These are phyloP conservation scores for Clavispora asparagi DNA, from an alignment of 805 yeast species.

Conservation along the genomic window DNA sequence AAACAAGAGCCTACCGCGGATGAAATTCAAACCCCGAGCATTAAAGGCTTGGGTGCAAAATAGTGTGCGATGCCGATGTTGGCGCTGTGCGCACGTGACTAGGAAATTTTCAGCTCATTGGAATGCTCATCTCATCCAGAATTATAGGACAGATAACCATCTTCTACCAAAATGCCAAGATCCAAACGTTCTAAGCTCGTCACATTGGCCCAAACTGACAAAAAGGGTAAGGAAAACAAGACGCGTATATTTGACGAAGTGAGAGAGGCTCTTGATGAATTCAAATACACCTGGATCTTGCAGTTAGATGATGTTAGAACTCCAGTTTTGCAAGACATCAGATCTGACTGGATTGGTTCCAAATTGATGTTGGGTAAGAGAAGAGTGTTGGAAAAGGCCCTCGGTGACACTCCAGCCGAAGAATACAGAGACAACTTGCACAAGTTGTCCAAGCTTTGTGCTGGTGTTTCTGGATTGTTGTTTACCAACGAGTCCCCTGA, in stretches of 20 bases:
- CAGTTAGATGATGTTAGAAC: conserved; percentile 90
- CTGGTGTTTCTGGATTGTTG: conserved; percentile 82
- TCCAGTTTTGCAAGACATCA: conserved; percentile 87
- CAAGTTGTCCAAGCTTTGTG: conserved; percentile 55
- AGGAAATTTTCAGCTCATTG: conserved; percentile 3
- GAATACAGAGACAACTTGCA: conserved; percentile 85
- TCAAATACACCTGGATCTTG: conserved; percentile 78
- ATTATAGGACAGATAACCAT: not conserved
- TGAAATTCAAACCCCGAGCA: not conserved
- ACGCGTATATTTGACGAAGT: conserved; percentile 88
- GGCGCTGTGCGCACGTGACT: conserved; percentile 2
- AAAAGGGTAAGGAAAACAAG: conserved; percentile 91
- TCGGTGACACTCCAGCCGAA: conserved; percentile 82
- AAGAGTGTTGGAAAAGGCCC: conserved; percentile 86
- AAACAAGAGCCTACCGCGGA: not conserved
- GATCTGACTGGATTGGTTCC: conserved; percentile 91
- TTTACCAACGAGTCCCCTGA: conserved; percentile 86
- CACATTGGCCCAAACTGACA: conserved; percentile 92
- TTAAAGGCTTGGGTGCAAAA: not conserved
- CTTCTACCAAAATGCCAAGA: conserved; percentile 68
- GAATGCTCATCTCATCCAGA: conserved; percentile 2
- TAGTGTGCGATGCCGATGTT: not conserved
- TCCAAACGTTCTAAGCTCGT: conserved; percentile 95
- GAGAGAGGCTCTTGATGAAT: conserved; percentile 72
- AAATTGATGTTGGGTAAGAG: conserved; percentile 87